Base-by-base conservation (phyloP, 2,329 filamentous ascomycete species). In the Anthostomella pinea region DNA sequence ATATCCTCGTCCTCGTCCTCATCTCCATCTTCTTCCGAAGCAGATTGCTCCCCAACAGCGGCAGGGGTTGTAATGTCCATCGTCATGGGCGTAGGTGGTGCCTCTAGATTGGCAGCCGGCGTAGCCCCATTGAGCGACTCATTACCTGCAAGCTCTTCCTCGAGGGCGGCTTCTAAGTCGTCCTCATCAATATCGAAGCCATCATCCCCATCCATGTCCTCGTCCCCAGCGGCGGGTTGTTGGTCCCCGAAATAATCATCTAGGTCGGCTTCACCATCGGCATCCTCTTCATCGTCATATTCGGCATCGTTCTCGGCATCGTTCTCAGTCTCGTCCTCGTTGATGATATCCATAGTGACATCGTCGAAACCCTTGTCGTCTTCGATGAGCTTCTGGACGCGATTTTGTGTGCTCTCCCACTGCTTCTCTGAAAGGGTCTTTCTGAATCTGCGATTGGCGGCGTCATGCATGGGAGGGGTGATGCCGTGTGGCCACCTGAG, bases 401-500 rank as follows among this genome's bases (percentile, higher is more conserved):
- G 79, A 38, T 81, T 79, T 56, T 95, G 88, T 32, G 91, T 87
- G 49, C 87, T 83, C 57, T 91, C 84, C 45, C 93, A 90, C 47
- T 90, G 86, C 41, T 87, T 83, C 39, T 89, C 82, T 42, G 83
- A 87, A 35, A 91, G 78, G 3, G 87, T 81, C 57, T 90, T 89
- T 39, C 88, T 79, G 63, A 95, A 95, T 20, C 89, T 77, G 18
- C 87, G 79, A 59, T 87, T 88, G 27, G 86, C 75, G 27, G 85
- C 87, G 68, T 87, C 87, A 57, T 87, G 85, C 81, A 95, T 87
- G 1, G 89, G 89, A 5, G 89, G 87, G 2, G 88, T 93, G 14
- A 95, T 69, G 20, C 89, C 89, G 61, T 95, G 89, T 1, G 88
- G 85, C 70, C 86, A 95, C 55, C 80, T 83, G 52, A 83, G 81